Base-by-base conservation (phyloP, 129 eudicot species). In the Saussurea involucrata region DNA sequence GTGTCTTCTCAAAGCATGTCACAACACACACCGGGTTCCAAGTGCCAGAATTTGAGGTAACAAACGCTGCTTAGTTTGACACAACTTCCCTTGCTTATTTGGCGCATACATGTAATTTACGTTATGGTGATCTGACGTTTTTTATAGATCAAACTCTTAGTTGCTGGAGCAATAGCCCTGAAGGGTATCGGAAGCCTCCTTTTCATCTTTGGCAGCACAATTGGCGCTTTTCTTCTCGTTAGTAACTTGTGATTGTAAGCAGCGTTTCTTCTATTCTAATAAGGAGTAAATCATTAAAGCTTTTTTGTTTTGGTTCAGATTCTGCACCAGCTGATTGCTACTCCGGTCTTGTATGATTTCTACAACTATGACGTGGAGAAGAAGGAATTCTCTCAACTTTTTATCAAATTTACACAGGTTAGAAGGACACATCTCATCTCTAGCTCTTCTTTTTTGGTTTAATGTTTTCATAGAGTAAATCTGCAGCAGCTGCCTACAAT, bases 341-440 rank as follows among this genome's bases (percentile, higher is more conserved):
- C 91, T 25, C 93, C 93, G 28, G 86, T 90, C 76, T 82, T 90
- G 82, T 90, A 86, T 20, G 96, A 90, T 78, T 90, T 90, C 91
- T 90, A 90, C 90, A 90, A 90, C 85, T 88, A 90, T 24, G 96
- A 90, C 28, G 65, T 75, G 28, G 91, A 90, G 78, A 81, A 73
- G 80, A 88, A 88, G 68, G 93, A 90, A 67, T 86, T 86, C 64
- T 27, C 83, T 58, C 88, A 79, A 63, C 91, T 86, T 27, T 90
- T 90, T 80, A 83, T 84, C 79, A 88, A 86, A 75, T 88, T 90
- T 76, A 77, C 90, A 11, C 89, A 90, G 90, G 96, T 85, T 21
- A 68, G 75, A 37, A 27, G 17, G 8, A 15, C 24, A 29, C 12
- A 5, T 4, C 53, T 20, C 61, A 24, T 24, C 22, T 36, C 20